Evolutionary conservation across 305 asterid genomes (phyloP), one percentile per base, ranked within the genome.

Genomic region (Rubia tinctorum): DNA sequence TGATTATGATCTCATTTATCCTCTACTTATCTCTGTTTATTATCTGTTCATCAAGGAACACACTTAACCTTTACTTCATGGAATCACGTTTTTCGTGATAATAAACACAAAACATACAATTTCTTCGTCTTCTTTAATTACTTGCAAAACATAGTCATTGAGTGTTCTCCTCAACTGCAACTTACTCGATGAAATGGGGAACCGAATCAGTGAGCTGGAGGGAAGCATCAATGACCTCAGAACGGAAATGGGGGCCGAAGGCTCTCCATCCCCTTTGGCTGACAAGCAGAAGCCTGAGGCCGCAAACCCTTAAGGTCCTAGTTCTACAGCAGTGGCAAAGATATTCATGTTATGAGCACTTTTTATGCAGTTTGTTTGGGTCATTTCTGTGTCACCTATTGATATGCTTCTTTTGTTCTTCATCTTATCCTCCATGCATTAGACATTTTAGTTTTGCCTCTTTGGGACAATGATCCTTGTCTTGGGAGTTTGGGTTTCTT

Each of bases 211-310:
- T 72, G 73, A 78, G 49, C 62, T 78, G 78, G 84, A 78, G 77
- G 73, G 64, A 58, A 76, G 79, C 75, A 81, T 81, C 30, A 77
- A 80, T 55, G 76, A 73, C 10, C 78, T 80, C 22, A 63, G 73
- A 51, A 25, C 78, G 34, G 79, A 69, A 39, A 67, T 80, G 73
- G 78, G 74, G 22, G 66, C 60, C 8, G 78, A 77, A 14, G 83
- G 80, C 11, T 62, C 77, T 69, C 63, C 80, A 55, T 51, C 76
- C 53, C 69, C 71, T 55, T 49, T 69, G 64, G 23, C 78, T 2
- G 5, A 67, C 70, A 49, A 55, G 45, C 59, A 67, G 71, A 58
- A 63, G 45, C 4, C 20, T 8, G 25, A 39, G 65, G 61, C 61
- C 59, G 30, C 18, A 39, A 1, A 56, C 14, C 18, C 72, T 43